phyloP scores from a whole-genome alignment of 495 filamentous ascomycete genomes.

The Tetracladium setigerum region DNA sequence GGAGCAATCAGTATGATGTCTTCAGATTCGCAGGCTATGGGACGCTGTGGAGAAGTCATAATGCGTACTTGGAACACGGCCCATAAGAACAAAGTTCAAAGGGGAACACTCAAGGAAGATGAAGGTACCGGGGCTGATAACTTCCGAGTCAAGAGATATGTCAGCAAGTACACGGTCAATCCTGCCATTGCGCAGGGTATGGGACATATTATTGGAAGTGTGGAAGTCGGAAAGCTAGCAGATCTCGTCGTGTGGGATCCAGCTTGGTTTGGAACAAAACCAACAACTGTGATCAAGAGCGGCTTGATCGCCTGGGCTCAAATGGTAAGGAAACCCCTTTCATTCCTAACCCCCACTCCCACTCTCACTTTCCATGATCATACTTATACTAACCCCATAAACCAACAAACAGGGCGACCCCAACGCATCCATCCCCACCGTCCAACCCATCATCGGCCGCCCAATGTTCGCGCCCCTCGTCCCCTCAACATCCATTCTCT shows the following conservation, averaged over 20 bases:
- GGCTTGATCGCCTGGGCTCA: constrained; percentile 80
- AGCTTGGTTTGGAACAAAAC: constrained; percentile 84
- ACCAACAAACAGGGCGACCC: constrained; percentile 67
- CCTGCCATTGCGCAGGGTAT: constrained; percentile 92
- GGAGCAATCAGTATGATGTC: constrained; percentile 99
- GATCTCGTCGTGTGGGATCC: constrained; percentile 89
- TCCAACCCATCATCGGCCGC: constrained; percentile 79
- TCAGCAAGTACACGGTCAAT: constrained; percentile 97
- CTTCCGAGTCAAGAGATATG: constrained; percentile 85
- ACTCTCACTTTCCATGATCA: neutral
- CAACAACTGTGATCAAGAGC: constrained; percentile 75
- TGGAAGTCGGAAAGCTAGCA: constrained; percentile 87
- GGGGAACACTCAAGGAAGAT: constrained; percentile 71
- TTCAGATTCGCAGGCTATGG: constrained; percentile 96
- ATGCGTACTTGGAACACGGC: constrained; percentile 96
- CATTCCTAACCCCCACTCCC: too few relatives aligned
- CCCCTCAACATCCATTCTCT: constrained; percentile 68
- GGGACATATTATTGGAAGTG: constrained; percentile 77
- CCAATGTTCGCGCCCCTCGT: constrained; percentile 81
- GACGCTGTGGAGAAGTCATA: constrained; percentile 91
- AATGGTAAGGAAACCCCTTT: constrained; percentile 54
- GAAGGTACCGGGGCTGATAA: constrained; percentile 81
- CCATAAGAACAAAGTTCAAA: constrained; percentile 92
- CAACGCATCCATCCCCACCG: constrained; percentile 85
- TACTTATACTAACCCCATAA: constrained; percentile 5